Evolutionary conservation across 164 flowering plant genomes (phyloP).

Genomic region (Buxus sempervirens): DNA sequence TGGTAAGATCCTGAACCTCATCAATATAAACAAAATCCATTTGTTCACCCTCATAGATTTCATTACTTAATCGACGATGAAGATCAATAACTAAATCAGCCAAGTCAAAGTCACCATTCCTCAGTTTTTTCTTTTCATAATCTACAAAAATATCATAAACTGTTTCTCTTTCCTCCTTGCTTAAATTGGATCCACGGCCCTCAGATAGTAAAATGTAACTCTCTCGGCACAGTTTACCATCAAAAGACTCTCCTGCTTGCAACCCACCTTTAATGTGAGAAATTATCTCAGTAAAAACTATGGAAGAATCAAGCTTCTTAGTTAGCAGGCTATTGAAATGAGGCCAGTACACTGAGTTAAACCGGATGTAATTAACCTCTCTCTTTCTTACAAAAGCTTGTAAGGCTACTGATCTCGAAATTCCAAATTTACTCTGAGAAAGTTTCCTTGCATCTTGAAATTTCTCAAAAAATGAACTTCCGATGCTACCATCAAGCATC

Average conservation of each 20-base stretch:
- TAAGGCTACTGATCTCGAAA: constrained; percentile 38
- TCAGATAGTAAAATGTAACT: constrained; percentile 49
- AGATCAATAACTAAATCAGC: constrained; percentile 72
- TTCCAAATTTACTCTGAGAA: constrained; percentile 13
- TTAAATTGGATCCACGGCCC: constrained; percentile 42
- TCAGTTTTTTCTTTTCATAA: constrained; percentile 59
- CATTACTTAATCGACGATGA: constrained; percentile 42
- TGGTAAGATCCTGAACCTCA: constrained; percentile 83
- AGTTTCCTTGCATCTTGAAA: constrained; percentile 30
- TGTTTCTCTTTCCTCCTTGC: constrained; percentile 34
- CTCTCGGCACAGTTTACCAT: constrained; percentile 37
- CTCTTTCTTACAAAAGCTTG: constrained; percentile 43
- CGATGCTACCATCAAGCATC: constrained; percentile 76
- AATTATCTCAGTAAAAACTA: constrained; percentile 70
- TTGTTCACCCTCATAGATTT: constrained; percentile 33
- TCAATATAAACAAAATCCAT: constrained; percentile 79
- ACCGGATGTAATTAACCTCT: constrained; percentile 57
- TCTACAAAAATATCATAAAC: constrained; percentile 51
- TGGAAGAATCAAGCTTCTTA: constrained; percentile 55
- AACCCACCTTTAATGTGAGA: constrained; percentile 72
- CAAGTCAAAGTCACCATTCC: constrained; percentile 61
- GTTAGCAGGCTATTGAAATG: constrained; percentile 51
- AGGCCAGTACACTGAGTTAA: constrained; percentile 66
- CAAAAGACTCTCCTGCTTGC: constrained; percentile 22
- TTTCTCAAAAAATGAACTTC: constrained; percentile 54